Conservation (phyloP, 177 flowering plant genomes). For the Vitis hybrid region DNA sequence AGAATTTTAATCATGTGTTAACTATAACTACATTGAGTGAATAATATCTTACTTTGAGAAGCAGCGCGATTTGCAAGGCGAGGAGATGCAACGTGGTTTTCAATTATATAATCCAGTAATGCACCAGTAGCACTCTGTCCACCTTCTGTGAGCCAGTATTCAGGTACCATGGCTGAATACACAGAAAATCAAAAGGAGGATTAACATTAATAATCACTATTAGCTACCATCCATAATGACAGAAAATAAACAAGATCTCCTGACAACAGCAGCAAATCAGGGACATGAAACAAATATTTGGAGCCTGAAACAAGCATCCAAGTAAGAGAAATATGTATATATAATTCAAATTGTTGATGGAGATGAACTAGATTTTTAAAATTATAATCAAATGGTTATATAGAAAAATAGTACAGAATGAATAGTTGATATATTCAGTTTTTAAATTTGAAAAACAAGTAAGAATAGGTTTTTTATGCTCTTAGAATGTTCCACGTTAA, state of each 20-base stretch:
- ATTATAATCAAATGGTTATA: no score
- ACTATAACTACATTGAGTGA: neutral
- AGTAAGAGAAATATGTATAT: no score
- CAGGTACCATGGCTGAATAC: conserved; percentile 86
- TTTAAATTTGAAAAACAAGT: no score
- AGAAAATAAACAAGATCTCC: neutral
- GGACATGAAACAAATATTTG: no score
- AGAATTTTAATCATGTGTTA: neutral
- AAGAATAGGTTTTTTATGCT: no score
- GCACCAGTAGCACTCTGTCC: conserved; percentile 99
- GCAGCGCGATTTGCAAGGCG: conserved; percentile 89
- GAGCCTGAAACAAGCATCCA: no score
- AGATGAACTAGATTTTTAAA: no score
- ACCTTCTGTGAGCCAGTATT: conserved; percentile 96
- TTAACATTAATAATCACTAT: neutral
- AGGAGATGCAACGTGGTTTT: conserved; percentile 85
- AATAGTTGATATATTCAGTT: no score
- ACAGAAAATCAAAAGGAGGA: conserved; percentile 1
- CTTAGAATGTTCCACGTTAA: no score
- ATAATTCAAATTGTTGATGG: no score
- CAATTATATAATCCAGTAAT: conserved; percentile 70
- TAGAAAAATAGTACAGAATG: no score
- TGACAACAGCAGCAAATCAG: neutral
- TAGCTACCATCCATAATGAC: neutral
- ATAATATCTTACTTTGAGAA: conserved; percentile 55